Conservation (phyloP, 805 yeast genomes). For the Grigorovia transvaalensis region DNA sequence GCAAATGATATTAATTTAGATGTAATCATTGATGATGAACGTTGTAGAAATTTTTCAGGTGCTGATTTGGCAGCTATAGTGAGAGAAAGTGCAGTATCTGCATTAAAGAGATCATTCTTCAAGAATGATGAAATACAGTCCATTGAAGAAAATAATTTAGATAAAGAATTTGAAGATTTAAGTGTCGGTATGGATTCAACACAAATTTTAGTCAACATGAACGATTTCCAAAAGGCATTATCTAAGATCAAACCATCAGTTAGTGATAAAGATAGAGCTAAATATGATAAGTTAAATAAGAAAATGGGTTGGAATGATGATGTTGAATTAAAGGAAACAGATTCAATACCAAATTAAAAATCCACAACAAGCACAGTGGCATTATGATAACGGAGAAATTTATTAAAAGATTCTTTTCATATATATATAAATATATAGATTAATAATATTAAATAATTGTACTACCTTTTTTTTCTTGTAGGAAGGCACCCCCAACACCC, state of each 20-base stretch:
- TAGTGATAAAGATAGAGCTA: constrained; percentile 68
- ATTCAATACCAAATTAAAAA: background rate
- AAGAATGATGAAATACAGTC: constrained; percentile 34
- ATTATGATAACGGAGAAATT: too few species aligned
- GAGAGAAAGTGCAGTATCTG: constrained; percentile 87
- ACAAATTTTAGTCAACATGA: constrained; percentile 43
- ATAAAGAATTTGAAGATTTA: constrained; percentile 32
- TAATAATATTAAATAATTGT: background rate
- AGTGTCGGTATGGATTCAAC: constrained; percentile 26
- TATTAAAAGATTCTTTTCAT: background rate
- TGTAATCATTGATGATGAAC: constrained; percentile 57
- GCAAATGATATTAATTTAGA: constrained; percentile 49
- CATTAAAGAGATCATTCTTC: constrained; percentile 68
- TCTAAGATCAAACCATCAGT: constrained; percentile 80
- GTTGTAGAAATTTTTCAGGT: constrained; percentile 87
- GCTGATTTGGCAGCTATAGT: constrained; percentile 90
- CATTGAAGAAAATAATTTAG: constrained; percentile 38
- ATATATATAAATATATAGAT: background rate
- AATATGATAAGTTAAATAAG: constrained; percentile 64
- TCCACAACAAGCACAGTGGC: too few species aligned
- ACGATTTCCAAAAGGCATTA: constrained; percentile 66
- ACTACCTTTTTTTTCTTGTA: background rate
- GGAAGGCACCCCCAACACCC: too few species aligned
- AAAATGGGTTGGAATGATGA: constrained; percentile 62
- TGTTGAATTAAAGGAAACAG: constrained; percentile 20